phyloP scores from a whole-genome alignment of 768 basidiomycete genomes.

The Ramaria rubella region DNA sequence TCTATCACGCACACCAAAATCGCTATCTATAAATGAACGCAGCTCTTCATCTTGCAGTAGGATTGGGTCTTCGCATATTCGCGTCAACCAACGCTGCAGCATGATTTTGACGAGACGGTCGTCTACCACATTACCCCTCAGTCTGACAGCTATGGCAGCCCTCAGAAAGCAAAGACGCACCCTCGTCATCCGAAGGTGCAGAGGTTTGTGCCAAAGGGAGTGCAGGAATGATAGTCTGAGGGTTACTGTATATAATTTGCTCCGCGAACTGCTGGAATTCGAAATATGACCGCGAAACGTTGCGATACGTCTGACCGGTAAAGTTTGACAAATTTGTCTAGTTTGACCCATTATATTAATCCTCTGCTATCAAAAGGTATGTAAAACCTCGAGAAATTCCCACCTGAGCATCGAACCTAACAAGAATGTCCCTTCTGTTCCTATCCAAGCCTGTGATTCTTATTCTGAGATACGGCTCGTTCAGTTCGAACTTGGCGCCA shows the following conservation, averaged over 20 bases:
- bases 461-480: slow-evolving; percentile 80
- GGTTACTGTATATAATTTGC: slow-evolving; percentile 80
- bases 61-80: slow-evolving; percentile 90
- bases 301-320: slow-evolving; percentile 81
- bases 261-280: slow-evolving; percentile 96
- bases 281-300: slow-evolving; percentile 89
- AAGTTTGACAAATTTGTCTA: slow-evolving; percentile 95
- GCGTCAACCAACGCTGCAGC: slow-evolving; percentile 89
- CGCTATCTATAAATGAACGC: slow-evolving; percentile 91
- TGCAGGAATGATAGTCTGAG: slow-evolving; percentile 94
- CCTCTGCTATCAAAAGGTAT: slow-evolving; percentile 3
- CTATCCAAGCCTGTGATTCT: slow-evolving; percentile 88
- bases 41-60: slow-evolving; percentile 87
- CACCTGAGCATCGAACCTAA: slow-evolving; percentile 94
- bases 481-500: slow-evolving; percentile 66
- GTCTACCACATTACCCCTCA: slow-evolving; percentile 37
- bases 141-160: neutral
- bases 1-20: slow-evolving; percentile 66
- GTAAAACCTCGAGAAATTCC: slow-evolving; percentile 20
- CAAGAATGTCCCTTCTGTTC: slow-evolving; percentile 89
- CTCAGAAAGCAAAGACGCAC: slow-evolving; percentile 19
- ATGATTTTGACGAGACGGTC: slow-evolving; percentile 92
- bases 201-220: slow-evolving; percentile 95
- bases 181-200: slow-evolving; percentile 93
- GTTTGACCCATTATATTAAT: neutral